Conservation (phyloP, 345 rosid genomes). For the Dipteronia dyeriana region DNA sequence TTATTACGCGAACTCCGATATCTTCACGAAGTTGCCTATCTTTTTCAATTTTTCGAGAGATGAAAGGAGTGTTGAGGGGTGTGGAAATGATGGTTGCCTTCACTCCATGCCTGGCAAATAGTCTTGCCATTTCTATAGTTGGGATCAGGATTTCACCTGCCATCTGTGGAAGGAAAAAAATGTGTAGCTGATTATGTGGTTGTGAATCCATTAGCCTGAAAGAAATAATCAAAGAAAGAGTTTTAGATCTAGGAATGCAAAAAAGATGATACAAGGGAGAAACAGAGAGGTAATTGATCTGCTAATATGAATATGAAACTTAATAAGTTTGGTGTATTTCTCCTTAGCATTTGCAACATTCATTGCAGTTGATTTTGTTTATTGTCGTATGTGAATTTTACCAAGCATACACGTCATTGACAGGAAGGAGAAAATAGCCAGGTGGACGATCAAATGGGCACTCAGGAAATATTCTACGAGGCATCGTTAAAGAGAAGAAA, state of each 20-base stretch:
- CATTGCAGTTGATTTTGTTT: neutral
- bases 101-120: conserved; percentile 11
- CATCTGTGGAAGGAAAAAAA: conserved; percentile 6
- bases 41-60: conserved; percentile 11
- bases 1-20: neutral
- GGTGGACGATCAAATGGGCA: no score
- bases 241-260: neutral
- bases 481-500: no score
- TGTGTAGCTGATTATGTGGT: neutral
- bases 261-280: no score
- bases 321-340: neutral
- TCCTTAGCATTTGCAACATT: neutral
- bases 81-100: conserved; percentile 4
- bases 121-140: neutral
- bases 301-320: neutral
- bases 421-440: no score
- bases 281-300: no score
- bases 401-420: no score
- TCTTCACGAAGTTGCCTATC: conserved; percentile 9
- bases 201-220: neutral
- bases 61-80: neutral
- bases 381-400: no score
- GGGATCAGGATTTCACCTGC: conserved; percentile 12
- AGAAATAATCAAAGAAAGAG: no score
- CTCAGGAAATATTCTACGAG: no score